These are phyloP conservation scores for Plasmodium gonderi DNA, from an alignment of 169 alveolate genomes.

Conservation along the genomic window DNA sequence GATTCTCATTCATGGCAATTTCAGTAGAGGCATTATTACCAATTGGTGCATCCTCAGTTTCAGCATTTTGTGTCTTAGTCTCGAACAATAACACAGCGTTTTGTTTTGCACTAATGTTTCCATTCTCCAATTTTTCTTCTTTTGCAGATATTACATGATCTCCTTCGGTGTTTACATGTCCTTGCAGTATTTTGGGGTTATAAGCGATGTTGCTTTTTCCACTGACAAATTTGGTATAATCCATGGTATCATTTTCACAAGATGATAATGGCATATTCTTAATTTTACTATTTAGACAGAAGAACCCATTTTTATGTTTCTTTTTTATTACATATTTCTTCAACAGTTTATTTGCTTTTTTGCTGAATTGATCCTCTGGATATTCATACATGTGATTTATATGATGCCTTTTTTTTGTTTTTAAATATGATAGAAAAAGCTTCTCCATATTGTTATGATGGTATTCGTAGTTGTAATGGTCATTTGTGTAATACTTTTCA, in stretches of 20 bases:
- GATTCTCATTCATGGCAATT: too few relatives aligned
- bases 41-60: too few relatives aligned
- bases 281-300: not conserved
- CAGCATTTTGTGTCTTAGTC: too few relatives aligned
- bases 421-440: conserved; percentile 30
- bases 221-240: not conserved
- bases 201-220: not conserved
- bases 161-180: not conserved
- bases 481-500: not conserved
- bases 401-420: conserved; percentile 5
- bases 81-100: too few relatives aligned
- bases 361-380: not conserved
- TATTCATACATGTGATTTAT: conserved; percentile 36
- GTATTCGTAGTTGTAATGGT: not conserved
- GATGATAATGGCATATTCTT: not conserved
- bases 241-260: not conserved
- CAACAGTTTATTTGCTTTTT: not conserved
- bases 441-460: conserved; percentile 27
- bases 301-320: conserved; percentile 9
- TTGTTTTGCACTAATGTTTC: too few relatives aligned
- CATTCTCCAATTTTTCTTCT: too few relatives aligned
- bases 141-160: not conserved
- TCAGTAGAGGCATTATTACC: too few relatives aligned
- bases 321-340: conserved; percentile 28
- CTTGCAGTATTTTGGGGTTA: not conserved